Evolutionary conservation across 228 moss, liverwort and hornwort genomes (phyloP), one percentile per base, ranked within the genome.

Genomic region (Sphagnum magellanicum): DNA sequence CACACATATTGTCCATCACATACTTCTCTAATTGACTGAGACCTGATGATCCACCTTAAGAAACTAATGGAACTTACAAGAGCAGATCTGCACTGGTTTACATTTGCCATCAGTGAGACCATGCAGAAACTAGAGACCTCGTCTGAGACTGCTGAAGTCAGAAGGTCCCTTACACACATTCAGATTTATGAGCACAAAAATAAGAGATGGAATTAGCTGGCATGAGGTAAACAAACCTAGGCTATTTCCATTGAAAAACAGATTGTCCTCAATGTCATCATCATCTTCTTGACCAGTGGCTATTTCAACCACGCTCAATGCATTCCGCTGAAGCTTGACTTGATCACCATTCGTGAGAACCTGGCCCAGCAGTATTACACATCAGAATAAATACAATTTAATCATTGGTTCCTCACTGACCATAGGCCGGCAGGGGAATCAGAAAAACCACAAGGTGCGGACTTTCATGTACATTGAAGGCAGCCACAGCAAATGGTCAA

Each of bases 301-400:
- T 8, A 82, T 82, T 79, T 85, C 88, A 67, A 88, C 83, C 53
- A 88, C 88, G 55, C 88, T 88, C 72, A 88, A 73, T 16, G 88
- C 88, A 77, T 88, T 88, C 48, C 88, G 85, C 64, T 88, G 88
- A 14, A 88, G 74, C 78, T 88, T 88, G 15, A 88, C 88, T 80
- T 88, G 82, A 8, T 79, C 85, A 6, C 86, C 82, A 68, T 86
- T 88, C 11, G 85, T 81, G 48, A 88, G 78, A 69, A 88, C 80
- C 88, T 88, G 85, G 59, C 74, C 13, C 49, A 16, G n/a, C 14
- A 51, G 6, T 5, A 14, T 16, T 51, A 68, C 5, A 16, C 4
- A n/a, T 32, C 32, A 32, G 32, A 32, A 32, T 32, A 32, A 32
- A 32, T 32, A 32, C 32, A 70, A 12, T 67, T 52, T 67, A 17